A percentile compares a stretch with the other conserved stretches of the same genome.
Conservation (phyloP, 2,329 filamentous ascomycete genomes). For the Ceratocystis colombiana region DNA sequence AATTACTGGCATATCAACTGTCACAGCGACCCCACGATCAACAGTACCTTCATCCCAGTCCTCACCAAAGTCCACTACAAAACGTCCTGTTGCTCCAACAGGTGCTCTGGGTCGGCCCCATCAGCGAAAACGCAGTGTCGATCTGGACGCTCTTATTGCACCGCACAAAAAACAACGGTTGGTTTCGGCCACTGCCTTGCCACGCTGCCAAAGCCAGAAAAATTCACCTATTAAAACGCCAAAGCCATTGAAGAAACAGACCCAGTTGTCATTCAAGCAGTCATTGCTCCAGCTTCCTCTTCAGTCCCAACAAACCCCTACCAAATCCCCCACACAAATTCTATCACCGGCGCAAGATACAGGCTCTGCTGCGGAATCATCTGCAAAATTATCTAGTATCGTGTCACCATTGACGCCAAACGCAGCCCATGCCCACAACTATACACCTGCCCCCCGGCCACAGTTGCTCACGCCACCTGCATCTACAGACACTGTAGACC, state of each 20-base stretch:
- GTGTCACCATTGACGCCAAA: neutral
- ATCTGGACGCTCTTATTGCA: constrained; percentile 20
- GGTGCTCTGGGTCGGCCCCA: neutral
- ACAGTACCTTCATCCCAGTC: constrained; percentile 3
- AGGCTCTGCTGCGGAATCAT: neutral
- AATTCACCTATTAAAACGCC: neutral
- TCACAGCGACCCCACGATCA: neutral
- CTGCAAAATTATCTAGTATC: neutral
- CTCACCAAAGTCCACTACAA: neutral
- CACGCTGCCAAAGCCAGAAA: neutral
- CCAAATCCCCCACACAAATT: neutral
- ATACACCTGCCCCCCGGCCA: neutral
- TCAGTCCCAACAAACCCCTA: neutral
- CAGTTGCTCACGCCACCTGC: constrained; percentile 11
- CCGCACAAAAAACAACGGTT: constrained; percentile 19
- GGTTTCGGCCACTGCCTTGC: neutral
- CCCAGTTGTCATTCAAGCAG: constrained; percentile 5
- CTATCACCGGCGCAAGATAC: neutral
- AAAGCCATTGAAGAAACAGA: neutral
- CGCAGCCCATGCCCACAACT: neutral
- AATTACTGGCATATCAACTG: neutral
- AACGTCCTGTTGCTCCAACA: neutral
- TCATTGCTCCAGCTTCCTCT: constrained; percentile 2
- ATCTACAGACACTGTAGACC: neutral
- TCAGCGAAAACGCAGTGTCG: constrained; percentile 22